Base-by-base conservation (phyloP, 164 flowering plant species). In the Annona cherimola region DNA sequence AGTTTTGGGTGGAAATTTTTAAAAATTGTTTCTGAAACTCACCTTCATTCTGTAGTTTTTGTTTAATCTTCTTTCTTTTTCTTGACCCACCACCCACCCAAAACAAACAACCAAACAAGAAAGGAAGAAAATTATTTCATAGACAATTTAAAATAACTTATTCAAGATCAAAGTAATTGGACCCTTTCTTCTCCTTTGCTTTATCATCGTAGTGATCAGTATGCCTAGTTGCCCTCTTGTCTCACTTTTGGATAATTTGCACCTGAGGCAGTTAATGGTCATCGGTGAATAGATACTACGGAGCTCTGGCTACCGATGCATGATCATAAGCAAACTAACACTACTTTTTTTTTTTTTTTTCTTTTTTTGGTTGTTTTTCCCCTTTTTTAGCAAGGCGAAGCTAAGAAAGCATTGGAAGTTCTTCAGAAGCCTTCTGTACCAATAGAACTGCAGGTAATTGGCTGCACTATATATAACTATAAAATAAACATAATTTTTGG, bases 361-460 rank as follows among this genome's bases (percentile, higher is more conserved):
- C 5, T 9, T 50, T 9, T 16, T 7, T 16, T 2, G 16, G 26
- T 50, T 69, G 18, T 41, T 65, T 72, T 42, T 16, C 7, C 55
- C 9, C 19, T 72, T 5, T 35, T 65, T 72, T 74, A 95, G 99
- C 99, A 90, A 89, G 98, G 98, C 75, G 99, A 96, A 85, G 92
- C 98, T 67, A 96, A 89, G 82, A 93, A 88, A 79, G 97, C 99
- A 67, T 79, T 96, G 83, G 92, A 90, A 82, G 95, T 92, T 78
- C 94, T 96, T 76, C 93, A 87, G 69, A 96, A 92, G 80, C 91
- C 93, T 72, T 67, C 86, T 71, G 94, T 96, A 74, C 81, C 91
- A 45, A 67, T 84, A 72, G 97, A 96, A 46, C 87, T 96, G 78
- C 97, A 95, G 99, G 99, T 93, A 85, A 63, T 26, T 6, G 62